These are phyloP conservation scores for Russula emetica DNA, from an alignment of 768 basidiomycete genomes.

Conservation along the genomic window DNA sequence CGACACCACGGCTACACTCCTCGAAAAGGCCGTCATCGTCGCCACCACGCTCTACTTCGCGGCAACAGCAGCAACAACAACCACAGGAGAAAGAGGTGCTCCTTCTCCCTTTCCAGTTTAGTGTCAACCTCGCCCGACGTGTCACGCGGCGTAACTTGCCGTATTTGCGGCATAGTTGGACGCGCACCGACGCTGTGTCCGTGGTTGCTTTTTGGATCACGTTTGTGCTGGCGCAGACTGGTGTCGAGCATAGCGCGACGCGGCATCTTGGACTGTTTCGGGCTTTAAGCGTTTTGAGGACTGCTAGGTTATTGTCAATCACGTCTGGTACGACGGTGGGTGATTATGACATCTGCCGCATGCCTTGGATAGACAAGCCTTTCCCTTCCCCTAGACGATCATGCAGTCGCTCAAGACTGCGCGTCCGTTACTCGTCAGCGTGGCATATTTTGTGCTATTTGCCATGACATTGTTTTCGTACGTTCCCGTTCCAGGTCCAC, in stretches of 20 bases:
- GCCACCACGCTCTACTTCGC: neutral
- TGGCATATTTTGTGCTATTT: conserved; percentile 88
- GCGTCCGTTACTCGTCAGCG: conserved; percentile 80
- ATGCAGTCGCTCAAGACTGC: conserved; percentile 90
- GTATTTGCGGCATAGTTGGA: conserved; percentile 91
- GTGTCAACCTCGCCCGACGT: conserved; percentile 50
- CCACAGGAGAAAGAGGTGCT: conserved; percentile 25
- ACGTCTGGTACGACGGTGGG: conserved; percentile 88
- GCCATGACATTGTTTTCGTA: conserved; percentile 86
- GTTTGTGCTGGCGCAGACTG: conserved; percentile 65
- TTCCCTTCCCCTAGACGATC: conserved; percentile 53
- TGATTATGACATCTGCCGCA: conserved; percentile 8
- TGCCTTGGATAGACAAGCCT: neutral
- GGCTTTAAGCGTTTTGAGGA: conserved; percentile 81
- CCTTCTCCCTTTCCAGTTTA: conserved; percentile 56
- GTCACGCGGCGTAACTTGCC: conserved; percentile 69
- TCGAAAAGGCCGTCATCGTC: conserved; percentile 13
- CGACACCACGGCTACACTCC: conserved; percentile 9
- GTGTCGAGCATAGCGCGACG: conserved; percentile 54
- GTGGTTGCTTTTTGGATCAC: conserved; percentile 83
- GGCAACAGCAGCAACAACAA: neutral
- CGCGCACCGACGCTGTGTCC: conserved; percentile 82
- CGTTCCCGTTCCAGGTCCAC: conserved; percentile 32
- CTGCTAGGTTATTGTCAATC: conserved; percentile 75
- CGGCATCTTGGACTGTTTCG: conserved; percentile 84